Evolutionary conservation across 768 basidiomycete genomes (phyloP).

Genomic region (Suillus tomentosus): DNA sequence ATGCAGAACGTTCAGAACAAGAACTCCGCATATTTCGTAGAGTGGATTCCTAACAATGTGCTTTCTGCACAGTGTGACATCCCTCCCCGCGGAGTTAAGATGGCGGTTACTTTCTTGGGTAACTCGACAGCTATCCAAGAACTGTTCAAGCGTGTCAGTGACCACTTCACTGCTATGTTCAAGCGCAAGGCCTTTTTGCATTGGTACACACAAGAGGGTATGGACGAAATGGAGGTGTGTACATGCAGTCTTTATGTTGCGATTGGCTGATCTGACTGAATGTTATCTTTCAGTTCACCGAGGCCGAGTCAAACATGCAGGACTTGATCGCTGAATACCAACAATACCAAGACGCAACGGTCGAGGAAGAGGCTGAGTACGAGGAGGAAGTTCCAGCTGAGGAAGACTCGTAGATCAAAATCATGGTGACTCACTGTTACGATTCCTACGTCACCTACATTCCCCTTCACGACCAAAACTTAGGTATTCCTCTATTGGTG

Average conservation of each 20-base stretch:
- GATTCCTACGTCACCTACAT: conserved; percentile 17
- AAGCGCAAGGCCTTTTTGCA: conserved; percentile 98
- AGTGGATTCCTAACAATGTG: conserved; percentile 99
- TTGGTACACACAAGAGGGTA: conserved; percentile 99
- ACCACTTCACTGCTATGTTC: conserved; percentile 99
- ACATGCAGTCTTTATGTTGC: neutral
- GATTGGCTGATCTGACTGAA: conserved; percentile 2
- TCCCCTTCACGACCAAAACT: conserved; percentile 36
- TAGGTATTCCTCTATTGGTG: conserved; percentile 38
- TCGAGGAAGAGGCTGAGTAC: conserved; percentile 87
- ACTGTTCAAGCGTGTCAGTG: conserved; percentile 97
- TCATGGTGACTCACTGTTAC: conserved; percentile 20
- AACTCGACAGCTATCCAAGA: conserved; percentile 98
- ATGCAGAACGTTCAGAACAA: conserved; percentile 98
- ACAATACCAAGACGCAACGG: conserved; percentile 94
- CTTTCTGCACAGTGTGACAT: conserved; percentile 98
- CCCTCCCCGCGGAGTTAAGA: conserved; percentile 91
- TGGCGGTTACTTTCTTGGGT: conserved; percentile 97
- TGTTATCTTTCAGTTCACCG: conserved; percentile 68
- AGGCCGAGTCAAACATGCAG: conserved; percentile 99
- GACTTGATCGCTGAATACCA: conserved; percentile 98
- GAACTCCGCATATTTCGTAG: conserved; percentile 97
- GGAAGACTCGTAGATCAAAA: conserved; percentile 53
- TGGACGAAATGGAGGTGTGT: conserved; percentile 94
- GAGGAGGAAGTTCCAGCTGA: conserved; percentile 73